Percentiles rank a stretch among this genome's conserved stretches.
Evolutionary conservation across 306 rosid genomes (phyloP).

Genomic region (Fragaria nilgerrensis): DNA sequence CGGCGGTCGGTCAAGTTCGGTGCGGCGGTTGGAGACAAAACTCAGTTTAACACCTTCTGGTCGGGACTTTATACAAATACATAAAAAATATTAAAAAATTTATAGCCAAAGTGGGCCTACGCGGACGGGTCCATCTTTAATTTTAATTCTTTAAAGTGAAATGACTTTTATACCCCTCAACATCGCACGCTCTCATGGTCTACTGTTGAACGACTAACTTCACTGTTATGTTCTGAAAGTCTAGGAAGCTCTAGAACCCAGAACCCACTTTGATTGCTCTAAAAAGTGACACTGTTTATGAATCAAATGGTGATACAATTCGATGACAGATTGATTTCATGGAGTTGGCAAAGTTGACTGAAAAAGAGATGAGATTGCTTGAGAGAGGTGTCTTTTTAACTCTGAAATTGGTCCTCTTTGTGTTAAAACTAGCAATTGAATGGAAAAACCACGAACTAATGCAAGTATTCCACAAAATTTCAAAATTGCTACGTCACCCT

Average conservation of each 20-base stretch:
- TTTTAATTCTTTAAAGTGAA: no score
- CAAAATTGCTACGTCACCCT: constrained; percentile 12
- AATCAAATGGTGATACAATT: background rate
- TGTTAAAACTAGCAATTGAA: background rate
- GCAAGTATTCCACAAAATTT: constrained; percentile 6
- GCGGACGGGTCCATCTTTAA: no score
- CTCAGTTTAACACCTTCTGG: background rate
- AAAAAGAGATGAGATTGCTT: background rate
- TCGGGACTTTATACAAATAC: background rate
- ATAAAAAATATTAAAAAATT: no score
- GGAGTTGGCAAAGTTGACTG: background rate
- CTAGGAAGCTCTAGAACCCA: no score
- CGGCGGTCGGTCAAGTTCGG: background rate
- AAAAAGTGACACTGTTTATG: no score
- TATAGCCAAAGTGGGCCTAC: no score
- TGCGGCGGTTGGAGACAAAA: background rate
- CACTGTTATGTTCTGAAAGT: no score
- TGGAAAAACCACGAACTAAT: background rate
- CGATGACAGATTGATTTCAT: background rate
- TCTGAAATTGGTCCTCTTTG: background rate
- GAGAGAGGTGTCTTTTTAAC: background rate
- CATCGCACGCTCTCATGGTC: no score
- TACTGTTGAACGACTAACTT: no score
- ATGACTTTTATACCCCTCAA: no score
- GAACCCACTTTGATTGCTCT: no score